Conservation (phyloP, 192 early-diverging fungal species). For the Coemansia sp. region DNA sequence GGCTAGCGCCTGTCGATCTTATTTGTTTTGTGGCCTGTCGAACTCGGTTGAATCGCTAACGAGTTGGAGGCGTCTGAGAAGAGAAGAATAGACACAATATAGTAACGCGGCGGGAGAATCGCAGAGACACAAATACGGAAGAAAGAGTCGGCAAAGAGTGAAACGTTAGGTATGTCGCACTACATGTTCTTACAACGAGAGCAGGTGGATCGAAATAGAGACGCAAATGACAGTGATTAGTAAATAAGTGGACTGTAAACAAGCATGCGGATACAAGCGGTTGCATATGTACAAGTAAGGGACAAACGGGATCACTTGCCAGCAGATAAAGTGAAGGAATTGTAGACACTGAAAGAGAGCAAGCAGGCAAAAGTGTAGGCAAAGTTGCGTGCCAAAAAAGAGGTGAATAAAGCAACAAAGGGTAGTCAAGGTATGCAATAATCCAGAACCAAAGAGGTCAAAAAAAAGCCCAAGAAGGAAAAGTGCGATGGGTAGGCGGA, state of each 20-base stretch:
- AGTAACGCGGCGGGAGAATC: neutral
- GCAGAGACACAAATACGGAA: neutral
- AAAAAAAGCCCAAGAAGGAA: slow-evolving; percentile 8
- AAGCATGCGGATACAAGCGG: neutral
- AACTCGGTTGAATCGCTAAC: neutral
- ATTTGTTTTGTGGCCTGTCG: neutral
- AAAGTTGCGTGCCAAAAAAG: neutral
- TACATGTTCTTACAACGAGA: neutral
- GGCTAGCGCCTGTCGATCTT: slow-evolving; percentile 2
- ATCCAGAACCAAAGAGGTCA: neutral
- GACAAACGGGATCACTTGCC: neutral
- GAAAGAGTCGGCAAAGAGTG: neutral
- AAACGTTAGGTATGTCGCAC: slow-evolving; percentile 6
- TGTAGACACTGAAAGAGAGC: neutral
- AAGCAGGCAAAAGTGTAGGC: neutral
- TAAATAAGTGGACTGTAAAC: neutral
- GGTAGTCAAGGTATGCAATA: neutral
- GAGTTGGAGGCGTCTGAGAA: neutral
- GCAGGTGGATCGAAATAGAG: neutral
- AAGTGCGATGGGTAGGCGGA: neutral
- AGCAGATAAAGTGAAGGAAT: neutral
- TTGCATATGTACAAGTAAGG: slow-evolving; percentile 2
- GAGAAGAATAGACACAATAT: neutral
- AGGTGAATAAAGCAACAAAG: neutral
- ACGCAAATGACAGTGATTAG: neutral